Conservation (phyloP, 2,329 filamentous ascomycete species). For the Coniosporium tulheliwenetii region DNA sequence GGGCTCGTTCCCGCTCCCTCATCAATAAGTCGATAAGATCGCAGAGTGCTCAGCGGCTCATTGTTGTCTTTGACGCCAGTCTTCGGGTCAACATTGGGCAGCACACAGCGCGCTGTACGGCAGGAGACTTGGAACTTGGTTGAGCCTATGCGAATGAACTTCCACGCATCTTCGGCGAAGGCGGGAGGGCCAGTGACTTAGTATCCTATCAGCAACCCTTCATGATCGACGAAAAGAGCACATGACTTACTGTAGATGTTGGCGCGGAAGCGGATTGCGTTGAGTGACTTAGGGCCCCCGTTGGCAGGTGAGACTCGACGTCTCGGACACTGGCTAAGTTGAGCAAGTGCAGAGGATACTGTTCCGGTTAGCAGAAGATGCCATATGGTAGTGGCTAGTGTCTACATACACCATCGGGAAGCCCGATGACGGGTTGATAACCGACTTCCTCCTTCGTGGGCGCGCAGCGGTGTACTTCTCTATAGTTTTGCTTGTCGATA, state of each 20-base stretch:
- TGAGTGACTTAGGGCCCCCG: constrained; percentile 36
- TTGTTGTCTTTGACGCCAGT: constrained; percentile 30
- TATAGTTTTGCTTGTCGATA: constrained; percentile 40
- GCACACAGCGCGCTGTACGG: constrained; percentile 52
- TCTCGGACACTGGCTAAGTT: constrained; percentile 49
- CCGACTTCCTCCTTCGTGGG: constrained; percentile 42
- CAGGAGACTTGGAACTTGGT: constrained; percentile 40
- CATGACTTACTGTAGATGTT: constrained; percentile 47
- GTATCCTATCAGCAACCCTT: background rate
- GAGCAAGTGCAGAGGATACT: constrained; percentile 57
- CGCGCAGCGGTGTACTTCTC: constrained; percentile 45
- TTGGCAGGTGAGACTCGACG: constrained; percentile 40
- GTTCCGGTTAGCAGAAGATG: background rate
- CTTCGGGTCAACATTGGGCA: constrained; percentile 53
- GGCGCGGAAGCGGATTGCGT: constrained; percentile 50
- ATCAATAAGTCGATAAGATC: constrained; percentile 12
- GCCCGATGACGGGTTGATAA: constrained; percentile 50
- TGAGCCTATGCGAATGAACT: constrained; percentile 38
- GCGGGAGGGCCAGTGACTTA: constrained; percentile 44
- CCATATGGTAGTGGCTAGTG: background rate
- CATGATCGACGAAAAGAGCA: background rate
- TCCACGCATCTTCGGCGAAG: constrained; percentile 60
- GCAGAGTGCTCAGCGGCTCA: constrained; percentile 15
- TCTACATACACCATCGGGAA: constrained; percentile 51
- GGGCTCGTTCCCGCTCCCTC: constrained; percentile 14